Conservation (phyloP, 1,139 yeast genomes). For the Sugiyamaella xylanicola region DNA sequence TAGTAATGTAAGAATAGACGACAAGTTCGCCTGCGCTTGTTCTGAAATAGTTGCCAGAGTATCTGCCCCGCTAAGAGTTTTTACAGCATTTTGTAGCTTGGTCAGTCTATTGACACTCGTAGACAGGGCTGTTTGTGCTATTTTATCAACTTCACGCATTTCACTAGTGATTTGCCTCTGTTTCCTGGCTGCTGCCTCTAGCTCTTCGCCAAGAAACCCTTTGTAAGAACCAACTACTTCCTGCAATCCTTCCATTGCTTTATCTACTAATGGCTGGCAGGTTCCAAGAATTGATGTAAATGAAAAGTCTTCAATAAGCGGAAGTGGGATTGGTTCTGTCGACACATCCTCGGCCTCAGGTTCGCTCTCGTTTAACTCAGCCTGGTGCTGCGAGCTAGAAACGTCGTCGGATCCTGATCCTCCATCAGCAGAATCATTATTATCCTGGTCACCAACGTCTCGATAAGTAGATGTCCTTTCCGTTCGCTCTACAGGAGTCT, state of each 20-base stretch:
- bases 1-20: slow-evolving; percentile 14
- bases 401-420: neutral
- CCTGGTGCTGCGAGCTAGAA: neutral
- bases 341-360: no score
- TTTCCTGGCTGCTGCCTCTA: slow-evolving; percentile 2
- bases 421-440: neutral
- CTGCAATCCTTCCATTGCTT: slow-evolving; percentile 3
- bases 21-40: slow-evolving; percentile 8
- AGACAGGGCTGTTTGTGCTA: slow-evolving; percentile 5
- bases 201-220: slow-evolving; percentile 9
- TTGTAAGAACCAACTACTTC: slow-evolving; percentile 10
- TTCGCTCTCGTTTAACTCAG: no score
- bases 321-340: slow-evolving; percentile 5
- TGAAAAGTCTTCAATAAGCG: slow-evolving; percentile 13
- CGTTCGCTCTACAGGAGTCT: no score
- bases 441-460: no score
- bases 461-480: no score
- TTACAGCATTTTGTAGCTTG: neutral
- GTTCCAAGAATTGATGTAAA: slow-evolving; percentile 13
- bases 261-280: slow-evolving; percentile 11
- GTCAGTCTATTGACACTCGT: slow-evolving; percentile 3
- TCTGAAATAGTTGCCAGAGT: slow-evolving; percentile 11
- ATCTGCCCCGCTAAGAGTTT: slow-evolving; percentile 9
- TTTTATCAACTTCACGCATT: slow-evolving; percentile 13
- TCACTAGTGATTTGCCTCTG: slow-evolving; percentile 12